A percentile compares a stretch with the other conserved stretches of the same genome.
Conservation (phyloP, 1,284 basidiomycete genomes). For the Fistulinella staudtii region DNA sequence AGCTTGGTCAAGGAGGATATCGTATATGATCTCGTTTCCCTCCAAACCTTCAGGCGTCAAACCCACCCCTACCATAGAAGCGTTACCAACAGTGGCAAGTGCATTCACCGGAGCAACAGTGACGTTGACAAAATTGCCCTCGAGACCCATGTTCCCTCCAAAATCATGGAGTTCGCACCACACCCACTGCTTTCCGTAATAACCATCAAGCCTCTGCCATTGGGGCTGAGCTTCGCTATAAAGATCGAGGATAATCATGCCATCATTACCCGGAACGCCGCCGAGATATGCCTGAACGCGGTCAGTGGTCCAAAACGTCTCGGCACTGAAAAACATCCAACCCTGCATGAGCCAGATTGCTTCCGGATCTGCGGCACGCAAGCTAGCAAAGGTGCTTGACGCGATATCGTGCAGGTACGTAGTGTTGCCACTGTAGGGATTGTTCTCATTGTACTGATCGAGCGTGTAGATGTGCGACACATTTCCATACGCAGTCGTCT, state of each 20-base stretch:
- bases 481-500: slow-evolving; percentile 38
- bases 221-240: slow-evolving; percentile 41
- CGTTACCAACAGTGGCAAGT: slow-evolving; percentile 24
- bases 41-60: slow-evolving; percentile 43
- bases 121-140: slow-evolving; percentile 38
- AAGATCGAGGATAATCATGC: slow-evolving; percentile 43
- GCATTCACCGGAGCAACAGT: slow-evolving; percentile 34
- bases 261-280: slow-evolving; percentile 36
- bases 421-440: slow-evolving; percentile 35
- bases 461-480: slow-evolving; percentile 43
- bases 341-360: slow-evolving; percentile 46
- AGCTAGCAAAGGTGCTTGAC: slow-evolving; percentile 34
- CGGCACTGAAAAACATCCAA: slow-evolving; percentile 40
- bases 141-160: slow-evolving; percentile 43
- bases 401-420: slow-evolving; percentile 37
- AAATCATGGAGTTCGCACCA: slow-evolving; percentile 45
- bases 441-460: slow-evolving; percentile 46
- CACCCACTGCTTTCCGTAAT: slow-evolving; percentile 43
- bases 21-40: slow-evolving; percentile 44
- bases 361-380: slow-evolving; percentile 38
- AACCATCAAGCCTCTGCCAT: slow-evolving; percentile 39
- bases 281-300: slow-evolving; percentile 39
- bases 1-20: slow-evolving; percentile 41
- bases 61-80: slow-evolving; percentile 40
- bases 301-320: slow-evolving; percentile 39